Evolutionary conservation across 148 eudicot genomes (phyloP).

Genomic region (Cornus florida): DNA sequence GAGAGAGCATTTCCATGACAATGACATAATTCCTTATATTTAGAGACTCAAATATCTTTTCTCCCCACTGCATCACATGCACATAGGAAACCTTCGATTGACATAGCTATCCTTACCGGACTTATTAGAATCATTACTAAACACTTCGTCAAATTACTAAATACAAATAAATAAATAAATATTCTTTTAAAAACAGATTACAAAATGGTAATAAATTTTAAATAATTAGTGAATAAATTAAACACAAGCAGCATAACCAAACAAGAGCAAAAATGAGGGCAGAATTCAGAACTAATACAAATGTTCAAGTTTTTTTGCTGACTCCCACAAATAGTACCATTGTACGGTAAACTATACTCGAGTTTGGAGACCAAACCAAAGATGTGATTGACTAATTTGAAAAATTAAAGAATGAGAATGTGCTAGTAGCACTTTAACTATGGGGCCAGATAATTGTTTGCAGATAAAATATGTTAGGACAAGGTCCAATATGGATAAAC

Average conservation of each 20-base stretch:
- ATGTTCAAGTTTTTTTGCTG: background rate
- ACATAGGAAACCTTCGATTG: background rate
- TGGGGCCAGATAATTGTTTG: background rate
- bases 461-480: no score
- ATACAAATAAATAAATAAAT: background rate
- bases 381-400: background rate
- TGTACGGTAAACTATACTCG: background rate
- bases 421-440: background rate
- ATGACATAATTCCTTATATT: background rate
- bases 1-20: background rate
- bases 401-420: no score
- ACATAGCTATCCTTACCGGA: background rate
- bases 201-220: background rate
- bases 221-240: background rate
- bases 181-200: background rate
- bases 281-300: background rate
- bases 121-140: background rate
- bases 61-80: background rate
- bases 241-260: background rate
- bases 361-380: background rate
- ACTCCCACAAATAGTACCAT: background rate
- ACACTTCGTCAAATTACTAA: no score
- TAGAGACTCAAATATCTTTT: background rate
- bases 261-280: background rate
- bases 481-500: no score